Base-by-base conservation (phyloP, 73 alveolate species). In the Paramecium pentaurelia region DNA sequence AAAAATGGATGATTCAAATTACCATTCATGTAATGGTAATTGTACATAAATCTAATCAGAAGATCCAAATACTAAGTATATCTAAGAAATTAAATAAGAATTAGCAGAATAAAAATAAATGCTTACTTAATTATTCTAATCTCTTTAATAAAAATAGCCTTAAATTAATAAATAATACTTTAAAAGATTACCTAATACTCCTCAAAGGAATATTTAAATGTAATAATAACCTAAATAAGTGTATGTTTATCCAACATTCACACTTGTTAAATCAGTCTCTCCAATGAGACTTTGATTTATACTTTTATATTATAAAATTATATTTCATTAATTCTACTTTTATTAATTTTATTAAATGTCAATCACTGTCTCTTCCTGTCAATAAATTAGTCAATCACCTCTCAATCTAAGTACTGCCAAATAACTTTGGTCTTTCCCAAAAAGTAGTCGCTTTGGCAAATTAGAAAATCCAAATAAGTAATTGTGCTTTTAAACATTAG, bases 381-480 rank as follows among this genome's bases (percentile, higher is more conserved):
- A 80, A 49, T 47, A 89, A 40, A 89, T 89, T 36, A 36, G 86
- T 83, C 37, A 89, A 47, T 89, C 94, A 20, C 92, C 94, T 27
- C 75, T 89, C 28, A 89, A 89, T 73, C 36, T 25, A 40, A 60
- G 89, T 25, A 68, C 60, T 10, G 58, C 94, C 16, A 89, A 89
- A 40, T 20, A 70, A 42, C 58, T 89, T 7, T 89, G 88, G 86
- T 89, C 94, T 4, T 89, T 89, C 16, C 94, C 94, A 16, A 89
- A 89, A 38, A 83, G 88, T 45, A 28, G 44, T 45, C 47, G 91
- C n/a, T 80, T 80, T 80, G 91, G 77, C 14, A 77, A 77, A 77
- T 47, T 77, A 40, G 91, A 80, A 28, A 80, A 80, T 47, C 91
- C 77, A 9, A 80, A 80, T 6, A 80, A 80, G 91, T 80, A 42